phyloP scores from a whole-genome alignment of 2,329 filamentous ascomycete species.

The Metarhizium robertsii region DNA sequence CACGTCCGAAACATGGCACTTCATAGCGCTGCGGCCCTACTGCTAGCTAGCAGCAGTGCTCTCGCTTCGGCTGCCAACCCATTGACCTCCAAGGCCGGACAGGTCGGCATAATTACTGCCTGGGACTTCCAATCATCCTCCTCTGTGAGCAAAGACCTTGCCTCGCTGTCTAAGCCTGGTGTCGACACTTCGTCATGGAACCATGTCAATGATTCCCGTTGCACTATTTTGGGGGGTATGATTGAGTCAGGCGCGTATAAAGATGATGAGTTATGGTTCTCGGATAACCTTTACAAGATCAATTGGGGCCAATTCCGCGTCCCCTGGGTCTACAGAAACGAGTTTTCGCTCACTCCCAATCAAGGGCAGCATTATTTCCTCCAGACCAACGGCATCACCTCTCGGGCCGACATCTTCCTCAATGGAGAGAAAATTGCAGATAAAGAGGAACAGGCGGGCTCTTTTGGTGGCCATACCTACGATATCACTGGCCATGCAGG shows the following conservation, averaged over 20 bases:
- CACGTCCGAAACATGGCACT: background rate
- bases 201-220: constrained; percentile 33
- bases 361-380: constrained; percentile 37
- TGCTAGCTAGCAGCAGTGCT: constrained; percentile 6
- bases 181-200: constrained; percentile 42
- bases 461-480: constrained; percentile 46
- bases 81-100: constrained; percentile 16
- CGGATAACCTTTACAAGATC: constrained; percentile 33
- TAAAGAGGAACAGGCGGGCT: constrained; percentile 39
- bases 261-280: constrained; percentile 47
- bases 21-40: background rate
- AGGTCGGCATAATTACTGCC: constrained; percentile 24
- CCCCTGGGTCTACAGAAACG: constrained; percentile 50
- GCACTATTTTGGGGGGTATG: constrained; percentile 48
- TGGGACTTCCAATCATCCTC: constrained; percentile 42
- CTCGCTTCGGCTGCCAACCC: background rate
- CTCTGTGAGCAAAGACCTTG: constrained; percentile 23
- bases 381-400: constrained; percentile 49
- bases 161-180: constrained; percentile 30
- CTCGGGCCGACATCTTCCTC: constrained; percentile 49
- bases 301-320: constrained; percentile 37
- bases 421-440: constrained; percentile 45
- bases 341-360: constrained; percentile 31
- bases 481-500: constrained; percentile 38
- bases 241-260: constrained; percentile 42